phyloP scores from a whole-genome alignment of 192 early-diverging fungal genomes.

The Backusella morwellensis region DNA sequence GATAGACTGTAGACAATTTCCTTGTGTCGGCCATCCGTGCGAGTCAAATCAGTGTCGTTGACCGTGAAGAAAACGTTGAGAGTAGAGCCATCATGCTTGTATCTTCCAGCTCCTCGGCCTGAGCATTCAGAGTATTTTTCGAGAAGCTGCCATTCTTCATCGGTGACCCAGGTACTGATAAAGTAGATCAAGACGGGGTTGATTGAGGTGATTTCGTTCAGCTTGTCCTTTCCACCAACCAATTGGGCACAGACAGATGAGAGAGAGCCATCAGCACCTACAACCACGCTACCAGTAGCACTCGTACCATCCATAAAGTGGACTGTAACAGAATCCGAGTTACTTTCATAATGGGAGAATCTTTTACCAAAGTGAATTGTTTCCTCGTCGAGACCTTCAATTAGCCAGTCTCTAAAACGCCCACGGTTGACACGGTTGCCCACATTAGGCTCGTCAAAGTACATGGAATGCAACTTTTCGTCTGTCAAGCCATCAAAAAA shows the following conservation, averaged over 20 bases:
- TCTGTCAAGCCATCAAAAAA: constrained; percentile 1
- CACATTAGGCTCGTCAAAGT: not conserved
- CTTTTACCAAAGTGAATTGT: constrained; percentile 15
- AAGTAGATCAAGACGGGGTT: not conserved
- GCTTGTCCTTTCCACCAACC: not conserved
- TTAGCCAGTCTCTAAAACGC: constrained; percentile 2
- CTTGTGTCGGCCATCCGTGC: not conserved
- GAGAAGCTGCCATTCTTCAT: constrained; percentile 2
- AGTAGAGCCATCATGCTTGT: not conserved
- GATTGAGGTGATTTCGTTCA: not conserved
- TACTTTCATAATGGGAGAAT: constrained; percentile 12
- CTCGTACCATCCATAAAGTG: constrained; percentile 16
- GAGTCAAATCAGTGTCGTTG: not conserved
- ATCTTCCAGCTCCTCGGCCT: not conserved
- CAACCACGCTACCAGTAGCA: constrained; percentile 23
- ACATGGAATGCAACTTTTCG: not conserved
- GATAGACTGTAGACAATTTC: not conserved
- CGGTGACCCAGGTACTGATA: constrained; percentile 1
- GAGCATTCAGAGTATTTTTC: not conserved
- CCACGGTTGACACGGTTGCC: constrained; percentile 3
- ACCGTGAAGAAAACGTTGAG: not conserved
- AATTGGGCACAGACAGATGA: constrained; percentile 23
- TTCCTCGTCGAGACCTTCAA: not conserved
- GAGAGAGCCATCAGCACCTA: constrained; percentile 37
- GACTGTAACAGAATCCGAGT: constrained; percentile 18